Conservation (phyloP, 495 filamentous ascomycete genomes). For the Clohesyomyces aquaticus region DNA sequence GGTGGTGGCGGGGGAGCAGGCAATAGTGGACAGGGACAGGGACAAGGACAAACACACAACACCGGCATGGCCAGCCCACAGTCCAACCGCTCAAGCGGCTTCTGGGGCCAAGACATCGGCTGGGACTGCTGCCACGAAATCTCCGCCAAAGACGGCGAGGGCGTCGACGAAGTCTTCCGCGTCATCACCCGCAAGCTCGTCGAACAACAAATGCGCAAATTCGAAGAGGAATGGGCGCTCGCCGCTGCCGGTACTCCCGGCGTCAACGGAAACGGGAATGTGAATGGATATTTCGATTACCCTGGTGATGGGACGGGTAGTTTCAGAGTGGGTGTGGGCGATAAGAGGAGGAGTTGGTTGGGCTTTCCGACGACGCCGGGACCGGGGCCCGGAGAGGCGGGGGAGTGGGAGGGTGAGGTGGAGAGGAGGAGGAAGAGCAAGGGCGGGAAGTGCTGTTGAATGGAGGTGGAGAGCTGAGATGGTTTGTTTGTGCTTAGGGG, state of each 20-base stretch:
- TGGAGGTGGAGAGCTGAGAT: not conserved
- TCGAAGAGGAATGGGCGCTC: slow-evolving; percentile 58
- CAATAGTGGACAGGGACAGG: no score
- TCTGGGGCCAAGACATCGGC: slow-evolving; percentile 89
- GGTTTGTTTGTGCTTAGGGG: no score
- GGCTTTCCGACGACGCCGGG: slow-evolving; percentile 58
- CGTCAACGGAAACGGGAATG: slow-evolving; percentile 43
- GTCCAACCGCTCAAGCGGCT: slow-evolving; percentile 78
- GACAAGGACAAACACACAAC: no score
- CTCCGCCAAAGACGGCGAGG: slow-evolving; percentile 90
- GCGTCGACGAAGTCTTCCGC: slow-evolving; percentile 95
- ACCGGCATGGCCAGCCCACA: slow-evolving; percentile 58
- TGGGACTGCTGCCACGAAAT: slow-evolving; percentile 99
- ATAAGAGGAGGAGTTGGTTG: slow-evolving; percentile 65
- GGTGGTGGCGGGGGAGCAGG: no score
- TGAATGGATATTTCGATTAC: slow-evolving; percentile 47
- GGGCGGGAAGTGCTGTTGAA: slow-evolving; percentile 56
- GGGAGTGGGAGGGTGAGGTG: slow-evolving; percentile 41
- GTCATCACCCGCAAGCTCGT: slow-evolving; percentile 94
- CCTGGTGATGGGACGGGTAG: slow-evolving; percentile 52
- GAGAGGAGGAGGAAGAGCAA: slow-evolving; percentile 46
- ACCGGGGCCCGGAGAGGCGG: slow-evolving; percentile 48
- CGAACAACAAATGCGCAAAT: slow-evolving; percentile 74
- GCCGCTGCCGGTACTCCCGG: slow-evolving; percentile 45
- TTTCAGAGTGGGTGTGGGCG: slow-evolving; percentile 62